These are phyloP conservation scores for Dactylellina drechsleri DNA, from an alignment of 2,329 filamentous ascomycete genomes.

Conservation along the genomic window DNA sequence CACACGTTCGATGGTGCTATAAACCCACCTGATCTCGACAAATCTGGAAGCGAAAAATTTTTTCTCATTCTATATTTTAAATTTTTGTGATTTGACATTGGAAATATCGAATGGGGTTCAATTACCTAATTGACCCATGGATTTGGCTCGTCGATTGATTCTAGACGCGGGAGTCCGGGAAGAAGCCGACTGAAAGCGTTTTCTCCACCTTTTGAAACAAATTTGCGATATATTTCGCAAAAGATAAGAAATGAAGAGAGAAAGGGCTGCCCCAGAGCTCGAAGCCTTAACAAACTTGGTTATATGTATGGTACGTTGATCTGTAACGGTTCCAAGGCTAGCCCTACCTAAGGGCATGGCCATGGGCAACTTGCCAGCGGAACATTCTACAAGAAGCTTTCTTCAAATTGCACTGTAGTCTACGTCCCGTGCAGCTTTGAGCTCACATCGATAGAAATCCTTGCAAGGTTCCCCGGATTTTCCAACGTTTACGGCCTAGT, in stretches of 20 bases:
- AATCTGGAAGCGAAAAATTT: slow-evolving; percentile 47
- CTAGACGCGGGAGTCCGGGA: slow-evolving; percentile 35
- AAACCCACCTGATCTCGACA: slow-evolving; percentile 13
- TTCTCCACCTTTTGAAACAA: slow-evolving; percentile 8
- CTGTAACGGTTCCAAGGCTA: slow-evolving; percentile 20
- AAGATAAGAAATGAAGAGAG: background rate
- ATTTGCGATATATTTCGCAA: background rate
- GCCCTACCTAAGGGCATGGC: slow-evolving; percentile 8
- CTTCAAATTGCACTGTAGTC: too few species aligned
- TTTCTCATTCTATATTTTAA: background rate
- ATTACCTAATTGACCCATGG: slow-evolving; percentile 48
- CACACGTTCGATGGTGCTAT: slow-evolving; percentile 20
- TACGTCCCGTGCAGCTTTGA: too few species aligned
- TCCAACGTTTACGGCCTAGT: slow-evolving; percentile 37
- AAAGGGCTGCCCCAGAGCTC: background rate
- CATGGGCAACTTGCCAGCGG: slow-evolving; percentile 5
- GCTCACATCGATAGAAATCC: background rate
- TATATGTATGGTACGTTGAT: too few species aligned
- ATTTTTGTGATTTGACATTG: too few species aligned
- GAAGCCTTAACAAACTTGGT: background rate
- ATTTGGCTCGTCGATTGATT: slow-evolving; percentile 7
- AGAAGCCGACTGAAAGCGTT: slow-evolving; percentile 51
- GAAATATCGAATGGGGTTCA: slow-evolving; percentile 21
- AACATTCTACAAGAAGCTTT: slow-evolving; percentile 20
- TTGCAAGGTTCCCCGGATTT: slow-evolving; percentile 53